Evolutionary conservation across 441 rosid species (phyloP).

Genomic region (Pelargonium australe): DNA sequence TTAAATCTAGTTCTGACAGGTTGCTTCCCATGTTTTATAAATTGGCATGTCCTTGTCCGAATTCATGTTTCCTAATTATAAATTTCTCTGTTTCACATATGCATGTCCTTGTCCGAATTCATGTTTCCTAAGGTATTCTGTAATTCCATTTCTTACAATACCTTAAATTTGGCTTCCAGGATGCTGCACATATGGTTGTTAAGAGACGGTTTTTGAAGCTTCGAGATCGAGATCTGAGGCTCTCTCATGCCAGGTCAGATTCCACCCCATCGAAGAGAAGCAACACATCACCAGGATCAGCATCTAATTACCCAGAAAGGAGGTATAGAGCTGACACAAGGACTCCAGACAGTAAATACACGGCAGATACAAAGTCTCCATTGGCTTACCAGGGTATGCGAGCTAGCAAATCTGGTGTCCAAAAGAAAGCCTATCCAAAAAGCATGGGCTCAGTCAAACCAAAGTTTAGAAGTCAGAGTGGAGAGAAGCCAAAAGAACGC

Average conservation of each 20-base stretch:
- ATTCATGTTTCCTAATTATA: too few species aligned
- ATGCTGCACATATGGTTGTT: constrained; percentile 59
- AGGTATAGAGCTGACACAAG: constrained; percentile 37
- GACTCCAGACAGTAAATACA: constrained; percentile 27
- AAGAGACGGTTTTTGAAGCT: constrained; percentile 63
- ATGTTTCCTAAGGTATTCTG: neutral
- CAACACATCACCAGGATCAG: constrained; percentile 29
- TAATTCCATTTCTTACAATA: neutral
- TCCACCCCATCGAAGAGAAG: constrained; percentile 66
- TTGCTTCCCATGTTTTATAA: too few species aligned
- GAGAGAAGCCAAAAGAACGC: constrained; percentile 30
- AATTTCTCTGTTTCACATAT: too few species aligned
- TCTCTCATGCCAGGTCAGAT: constrained; percentile 51
- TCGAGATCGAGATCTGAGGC: constrained; percentile 66
- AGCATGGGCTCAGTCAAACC: constrained; percentile 26
- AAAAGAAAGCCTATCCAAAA: constrained; percentile 39
- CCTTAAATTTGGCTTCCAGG: constrained; percentile 39
- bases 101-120: too few species aligned
- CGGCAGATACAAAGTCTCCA: constrained; percentile 26
- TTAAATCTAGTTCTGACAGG: too few species aligned
- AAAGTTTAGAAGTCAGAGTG: constrained; percentile 33
- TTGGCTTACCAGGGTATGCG: constrained; percentile 76
- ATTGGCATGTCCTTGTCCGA: too few species aligned
- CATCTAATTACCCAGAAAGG: constrained; percentile 35
- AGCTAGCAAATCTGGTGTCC: constrained; percentile 55